Evolutionary conservation across 371 early-diverging fungal species (phyloP).

Genomic region (Phascolomyces articulosus): DNA sequence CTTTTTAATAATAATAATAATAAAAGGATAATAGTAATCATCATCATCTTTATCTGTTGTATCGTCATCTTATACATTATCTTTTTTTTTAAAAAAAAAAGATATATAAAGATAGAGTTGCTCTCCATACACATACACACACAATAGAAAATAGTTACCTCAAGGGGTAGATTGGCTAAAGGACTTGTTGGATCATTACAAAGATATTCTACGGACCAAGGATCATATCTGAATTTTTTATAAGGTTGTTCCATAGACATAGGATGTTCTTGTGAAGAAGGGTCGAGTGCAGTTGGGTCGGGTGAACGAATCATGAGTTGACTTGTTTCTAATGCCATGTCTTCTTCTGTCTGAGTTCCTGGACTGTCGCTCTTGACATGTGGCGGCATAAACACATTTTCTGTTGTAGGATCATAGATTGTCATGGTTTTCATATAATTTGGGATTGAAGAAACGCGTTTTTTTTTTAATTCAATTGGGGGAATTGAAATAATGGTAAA

Average conservation of each 20-base stretch:
- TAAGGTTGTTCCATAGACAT: slow-evolving; percentile 22
- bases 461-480: not conserved
- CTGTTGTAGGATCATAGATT: not conserved
- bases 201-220: slow-evolving; percentile 35
- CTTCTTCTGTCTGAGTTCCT: slow-evolving; percentile 18
- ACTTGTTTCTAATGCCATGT: slow-evolving; percentile 31
- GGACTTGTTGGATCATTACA: slow-evolving; percentile 35
- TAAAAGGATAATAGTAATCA: no score
- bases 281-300: not conserved
- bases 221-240: slow-evolving; percentile 29
- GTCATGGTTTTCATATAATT: slow-evolving; percentile 7
- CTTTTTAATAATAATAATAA: no score
- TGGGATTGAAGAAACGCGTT: not conserved
- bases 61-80: no score
- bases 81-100: no score
- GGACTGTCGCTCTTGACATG: slow-evolving; percentile 13
- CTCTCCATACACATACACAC: no score
- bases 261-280: not conserved
- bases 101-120: no score
- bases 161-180: slow-evolving; percentile 37
- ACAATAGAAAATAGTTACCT: slow-evolving; percentile 28
- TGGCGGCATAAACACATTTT: slow-evolving; percentile 12
- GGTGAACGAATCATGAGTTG: slow-evolving; percentile 34
- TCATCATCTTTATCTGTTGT: no score
- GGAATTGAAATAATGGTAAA: slow-evolving; percentile 7